Base-by-base conservation (phyloP, 345 rosid species). In the Erucastrum elatum region DNA sequence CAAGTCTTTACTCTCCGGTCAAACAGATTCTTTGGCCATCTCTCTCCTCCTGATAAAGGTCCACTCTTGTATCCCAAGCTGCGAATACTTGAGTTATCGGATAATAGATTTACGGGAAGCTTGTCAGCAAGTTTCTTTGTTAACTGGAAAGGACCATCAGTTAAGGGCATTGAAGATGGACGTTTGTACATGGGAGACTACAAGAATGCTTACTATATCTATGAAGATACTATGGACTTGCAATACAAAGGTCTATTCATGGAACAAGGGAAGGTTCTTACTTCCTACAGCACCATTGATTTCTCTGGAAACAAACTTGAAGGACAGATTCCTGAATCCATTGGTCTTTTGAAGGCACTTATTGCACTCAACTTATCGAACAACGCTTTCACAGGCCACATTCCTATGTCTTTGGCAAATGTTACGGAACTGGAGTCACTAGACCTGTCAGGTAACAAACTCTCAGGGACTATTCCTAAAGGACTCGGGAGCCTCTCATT, bases 291-390 rank as follows among this genome's bases (percentile, higher is more conserved):
- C 3, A 8, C 74, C 53, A 44, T 76, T 31, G 74, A 76, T 17
- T 68, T 68, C 0, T 68, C 79, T 4, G 61, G 68, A 59, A 76
- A 76, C 7, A 29, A 0, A 27, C 15, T 60, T 12, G 64, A 60
- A 27, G 64, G 64, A 27, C 34, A 27, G 5, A 60, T 76, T 64
- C 68, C 68, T 16, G 27, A 64, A 31, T 64, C 68, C 2, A 15
- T 64, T 15, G 74, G 79, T 29, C 61, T 68, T 25, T 67, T 76
- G 51, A 76, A 67, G 61, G 33, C 29, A 31, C 1, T 76, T 15
- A 76, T 76, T 30, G 74, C 68, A 0, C 80, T 76, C 37, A 76
- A 76, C 63, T 44, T 76, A 44, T 68, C 80, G 0, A 60, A 44
- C 74, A 76, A 76, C 3, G 74, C 62, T 0, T 68, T 76, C 15